Percentiles rank a stretch among this genome's conserved stretches.
These are phyloP conservation scores for Ormosia semicastrata DNA, from an alignment of 306 rosid species.

Conservation along the genomic window DNA sequence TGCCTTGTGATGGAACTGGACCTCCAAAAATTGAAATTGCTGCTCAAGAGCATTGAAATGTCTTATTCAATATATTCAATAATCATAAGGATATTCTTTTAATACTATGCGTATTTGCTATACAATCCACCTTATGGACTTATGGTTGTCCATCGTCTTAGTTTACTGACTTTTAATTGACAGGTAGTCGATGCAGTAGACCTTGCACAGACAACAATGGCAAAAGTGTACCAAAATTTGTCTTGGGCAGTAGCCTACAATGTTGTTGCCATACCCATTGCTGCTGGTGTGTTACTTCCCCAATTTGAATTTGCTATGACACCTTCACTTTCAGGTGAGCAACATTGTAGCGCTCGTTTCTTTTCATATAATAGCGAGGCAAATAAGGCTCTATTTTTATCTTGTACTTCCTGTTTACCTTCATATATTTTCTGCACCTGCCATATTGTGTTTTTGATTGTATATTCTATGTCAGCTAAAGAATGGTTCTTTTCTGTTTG, in stretches of 20 bases:
- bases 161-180: conserved; percentile 27
- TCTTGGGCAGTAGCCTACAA: conserved; percentile 97
- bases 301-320: conserved; percentile 93
- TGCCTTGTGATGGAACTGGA: not conserved
- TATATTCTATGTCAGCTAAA: not conserved
- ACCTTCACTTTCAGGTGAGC: conserved; percentile 91
- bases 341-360: not conserved
- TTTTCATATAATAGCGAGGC: not conserved
- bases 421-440: not conserved
- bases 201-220: conserved; percentile 88
- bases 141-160: conserved; percentile 3
- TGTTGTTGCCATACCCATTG: conserved; percentile 75
- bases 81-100: not conserved
- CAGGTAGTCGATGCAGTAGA: conserved; percentile 93
- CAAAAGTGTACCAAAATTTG: conserved; percentile 88
- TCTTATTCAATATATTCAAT: not conserved
- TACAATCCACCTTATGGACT: not conserved
- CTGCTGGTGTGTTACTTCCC: conserved; percentile 92
- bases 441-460: not conserved
- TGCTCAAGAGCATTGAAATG: not conserved
- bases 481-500: conserved; percentile 4
- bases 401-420: conserved; percentile 10
- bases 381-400: conserved; percentile 1
- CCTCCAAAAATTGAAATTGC: not conserved
- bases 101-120: not conserved